Percentiles rank a stretch among this genome's conserved stretches.
Evolutionary conservation across 352 stramenopile species (phyloP).

Genomic region (Globisporangium apiculatum): DNA sequence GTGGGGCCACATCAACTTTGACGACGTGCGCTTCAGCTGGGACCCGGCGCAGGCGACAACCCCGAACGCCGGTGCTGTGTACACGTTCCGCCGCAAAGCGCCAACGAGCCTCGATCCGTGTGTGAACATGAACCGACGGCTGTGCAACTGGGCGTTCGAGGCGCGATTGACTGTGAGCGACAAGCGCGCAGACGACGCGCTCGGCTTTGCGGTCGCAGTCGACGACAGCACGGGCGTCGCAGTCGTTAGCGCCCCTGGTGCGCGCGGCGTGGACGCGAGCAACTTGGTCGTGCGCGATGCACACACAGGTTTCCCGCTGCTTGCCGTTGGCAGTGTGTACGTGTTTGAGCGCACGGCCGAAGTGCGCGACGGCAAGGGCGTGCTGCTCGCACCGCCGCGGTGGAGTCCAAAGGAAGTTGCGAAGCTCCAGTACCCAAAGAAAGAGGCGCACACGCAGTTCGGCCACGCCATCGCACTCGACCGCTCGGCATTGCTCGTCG

Average conservation of each 20-base stretch:
- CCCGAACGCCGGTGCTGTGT: conserved; percentile 63
- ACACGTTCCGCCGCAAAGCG: conserved; percentile 71
- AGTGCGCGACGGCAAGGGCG: conserved; percentile 58
- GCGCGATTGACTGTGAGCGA: conserved; percentile 84
- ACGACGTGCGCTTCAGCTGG: conserved; percentile 94
- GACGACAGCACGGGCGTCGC: conserved; percentile 78
- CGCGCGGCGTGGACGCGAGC: conserved; percentile 77
- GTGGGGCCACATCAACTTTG: conserved; percentile 97
- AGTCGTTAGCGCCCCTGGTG: conserved; percentile 69
- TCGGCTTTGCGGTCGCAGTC: conserved; percentile 84
- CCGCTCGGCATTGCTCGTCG: conserved; percentile 47
- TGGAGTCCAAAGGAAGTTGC: conserved; percentile 65
- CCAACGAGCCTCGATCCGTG: conserved; percentile 44
- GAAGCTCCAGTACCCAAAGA: conserved; percentile 75
- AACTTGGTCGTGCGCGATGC: conserved; percentile 53
- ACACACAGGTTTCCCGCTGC: conserved; percentile 18
- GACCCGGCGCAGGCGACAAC: conserved; percentile 56
- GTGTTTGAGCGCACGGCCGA: conserved; percentile 57
- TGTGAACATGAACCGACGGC: conserved; percentile 45
- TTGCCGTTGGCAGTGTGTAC: conserved; percentile 58
- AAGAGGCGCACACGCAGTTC: conserved; percentile 47
- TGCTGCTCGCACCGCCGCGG: conserved; percentile 47
- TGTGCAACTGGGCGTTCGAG: conserved; percentile 88
- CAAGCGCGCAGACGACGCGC: conserved; percentile 78
- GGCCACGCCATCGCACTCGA: conserved; percentile 49